phyloP scores from a whole-genome alignment of 176 grass and related monocot species.

The Oryza longistaminata region DNA sequence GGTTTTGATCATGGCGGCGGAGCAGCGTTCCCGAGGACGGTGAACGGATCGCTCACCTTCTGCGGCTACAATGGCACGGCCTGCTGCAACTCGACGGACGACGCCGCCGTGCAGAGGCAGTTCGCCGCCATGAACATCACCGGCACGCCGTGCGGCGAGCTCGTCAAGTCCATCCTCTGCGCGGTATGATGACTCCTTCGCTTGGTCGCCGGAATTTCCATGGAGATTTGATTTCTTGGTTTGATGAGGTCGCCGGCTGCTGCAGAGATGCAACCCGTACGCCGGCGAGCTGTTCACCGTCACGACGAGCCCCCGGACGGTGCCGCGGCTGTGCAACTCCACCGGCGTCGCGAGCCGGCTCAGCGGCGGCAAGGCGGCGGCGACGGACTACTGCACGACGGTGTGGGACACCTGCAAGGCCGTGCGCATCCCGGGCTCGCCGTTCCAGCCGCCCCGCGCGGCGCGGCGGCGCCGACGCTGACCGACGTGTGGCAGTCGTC shows the following conservation, averaged over 20 bases:
- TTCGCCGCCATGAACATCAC: slow-evolving; percentile 80
- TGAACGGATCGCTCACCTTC: slow-evolving; percentile 68
- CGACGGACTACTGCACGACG: slow-evolving; percentile 48
- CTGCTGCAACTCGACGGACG: slow-evolving; percentile 85
- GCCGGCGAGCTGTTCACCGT: slow-evolving; percentile 71
- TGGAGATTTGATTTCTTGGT: background rate
- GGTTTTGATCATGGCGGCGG: background rate
- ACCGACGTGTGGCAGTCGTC: slow-evolving; percentile 63
- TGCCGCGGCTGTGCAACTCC: slow-evolving; percentile 65
- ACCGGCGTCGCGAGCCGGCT: slow-evolving; percentile 34
- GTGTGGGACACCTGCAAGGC: slow-evolving; percentile 80
- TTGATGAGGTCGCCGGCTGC: background rate
- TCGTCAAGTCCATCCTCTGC: slow-evolving; percentile 71
- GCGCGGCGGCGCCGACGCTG: slow-evolving; percentile 46
- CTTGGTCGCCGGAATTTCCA: background rate
- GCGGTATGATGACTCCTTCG: slow-evolving; percentile 36
- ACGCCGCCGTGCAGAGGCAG: slow-evolving; percentile 46
- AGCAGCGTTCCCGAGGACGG: slow-evolving; percentile 60
- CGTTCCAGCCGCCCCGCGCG: slow-evolving; percentile 49
- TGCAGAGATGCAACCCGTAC: slow-evolving; percentile 81
- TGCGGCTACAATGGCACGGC: slow-evolving; percentile 72
- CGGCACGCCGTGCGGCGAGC: slow-evolving; percentile 54
- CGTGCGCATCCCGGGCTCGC: slow-evolving; percentile 53
- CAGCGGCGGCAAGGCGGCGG: background rate
- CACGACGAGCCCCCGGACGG: slow-evolving; percentile 36